Percentiles rank a stretch among this genome's conserved stretches.
These are phyloP conservation scores for Colletotrichum somersetense DNA, from an alignment of 2,329 filamentous ascomycete species.

Conservation along the genomic window DNA sequence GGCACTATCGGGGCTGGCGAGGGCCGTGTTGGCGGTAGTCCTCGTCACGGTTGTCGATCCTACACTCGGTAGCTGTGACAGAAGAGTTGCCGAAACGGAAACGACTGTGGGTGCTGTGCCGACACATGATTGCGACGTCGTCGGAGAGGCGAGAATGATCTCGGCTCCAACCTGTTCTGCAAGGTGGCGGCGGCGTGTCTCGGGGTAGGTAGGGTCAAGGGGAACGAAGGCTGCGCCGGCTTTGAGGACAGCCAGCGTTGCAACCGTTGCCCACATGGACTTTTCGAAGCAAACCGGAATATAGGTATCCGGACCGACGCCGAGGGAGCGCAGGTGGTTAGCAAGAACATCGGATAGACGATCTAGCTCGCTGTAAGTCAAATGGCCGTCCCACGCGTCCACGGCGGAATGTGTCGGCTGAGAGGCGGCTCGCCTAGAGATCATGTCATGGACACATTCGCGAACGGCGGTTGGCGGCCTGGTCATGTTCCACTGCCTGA, in stretches of 20 bases:
- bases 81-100: not conserved
- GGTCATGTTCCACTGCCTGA: conserved; percentile 3
- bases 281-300: conserved; percentile 48
- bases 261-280: conserved; percentile 45
- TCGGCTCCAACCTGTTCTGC: not conserved
- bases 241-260: conserved; percentile 48
- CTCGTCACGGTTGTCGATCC: no score
- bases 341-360: conserved; percentile 37
- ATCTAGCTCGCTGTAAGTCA: conserved; percentile 43
- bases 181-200: not conserved
- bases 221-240: conserved; percentile 49
- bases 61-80: not conserved
- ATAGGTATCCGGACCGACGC: conserved; percentile 42
- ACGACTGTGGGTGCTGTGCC: not conserved
- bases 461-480: not conserved
- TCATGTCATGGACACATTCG: conserved; percentile 18
- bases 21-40: not conserved
- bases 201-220: conserved; percentile 44
- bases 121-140: not conserved
- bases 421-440: conserved; percentile 1
- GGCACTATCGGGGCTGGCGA: conserved; percentile 29
- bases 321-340: conserved; percentile 24
- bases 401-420: conserved; percentile 17
- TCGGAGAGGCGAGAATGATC: not conserved
- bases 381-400: conserved; percentile 42